phyloP scores from a whole-genome alignment of 805 yeast genomes.

The Wickerhamiella kurtzmanii region DNA sequence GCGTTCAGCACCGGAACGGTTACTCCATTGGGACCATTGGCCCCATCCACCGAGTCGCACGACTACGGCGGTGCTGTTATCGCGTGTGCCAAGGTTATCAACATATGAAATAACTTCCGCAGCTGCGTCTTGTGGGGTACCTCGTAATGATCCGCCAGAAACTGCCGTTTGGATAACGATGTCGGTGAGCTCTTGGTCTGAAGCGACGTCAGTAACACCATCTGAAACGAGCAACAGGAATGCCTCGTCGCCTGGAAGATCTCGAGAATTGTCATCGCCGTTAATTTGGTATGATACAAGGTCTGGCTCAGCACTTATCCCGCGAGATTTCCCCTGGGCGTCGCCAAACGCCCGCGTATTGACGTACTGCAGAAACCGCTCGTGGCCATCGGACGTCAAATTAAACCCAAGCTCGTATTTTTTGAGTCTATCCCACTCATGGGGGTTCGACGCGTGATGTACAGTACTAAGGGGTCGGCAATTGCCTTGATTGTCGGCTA shows the following conservation, averaged over 20 bases:
- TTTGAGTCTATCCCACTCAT: conserved; percentile 60
- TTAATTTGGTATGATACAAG: conserved; percentile 26
- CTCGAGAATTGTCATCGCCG: conserved; percentile 11
- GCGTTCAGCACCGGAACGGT: conserved; percentile 69
- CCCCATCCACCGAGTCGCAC: conserved; percentile 86
- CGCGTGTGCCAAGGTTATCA: conserved; percentile 80
- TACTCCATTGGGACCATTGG: conserved; percentile 62
- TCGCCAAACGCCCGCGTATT: conserved; percentile 95
- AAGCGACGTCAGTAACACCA: conserved; percentile 67
- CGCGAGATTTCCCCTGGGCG: conserved; percentile 60
- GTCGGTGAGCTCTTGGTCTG: conserved; percentile 89
- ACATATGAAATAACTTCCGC: conserved; percentile 73
- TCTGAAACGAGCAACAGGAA: conserved; percentile 74
- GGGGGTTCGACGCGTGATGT: conserved; percentile 79
- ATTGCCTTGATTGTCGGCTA: conserved; percentile 69
- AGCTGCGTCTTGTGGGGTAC: conserved; percentile 77
- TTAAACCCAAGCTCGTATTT: conserved; percentile 49
- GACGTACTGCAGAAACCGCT: conserved; percentile 63
- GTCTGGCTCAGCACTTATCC: conserved; percentile 89
- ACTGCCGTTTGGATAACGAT: conserved; percentile 54
- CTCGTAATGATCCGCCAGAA: conserved; percentile 43
- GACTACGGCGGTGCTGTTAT: conserved; percentile 87
- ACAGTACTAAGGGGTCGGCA: conserved; percentile 66
- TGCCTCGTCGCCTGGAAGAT: conserved; percentile 71
- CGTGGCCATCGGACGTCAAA: conserved; percentile 84